A percentile compares a stretch with the other conserved stretches of the same genome.
Evolutionary conservation across 1,139 yeast genomes (phyloP).

Genomic region (Diutina rugosa): DNA sequence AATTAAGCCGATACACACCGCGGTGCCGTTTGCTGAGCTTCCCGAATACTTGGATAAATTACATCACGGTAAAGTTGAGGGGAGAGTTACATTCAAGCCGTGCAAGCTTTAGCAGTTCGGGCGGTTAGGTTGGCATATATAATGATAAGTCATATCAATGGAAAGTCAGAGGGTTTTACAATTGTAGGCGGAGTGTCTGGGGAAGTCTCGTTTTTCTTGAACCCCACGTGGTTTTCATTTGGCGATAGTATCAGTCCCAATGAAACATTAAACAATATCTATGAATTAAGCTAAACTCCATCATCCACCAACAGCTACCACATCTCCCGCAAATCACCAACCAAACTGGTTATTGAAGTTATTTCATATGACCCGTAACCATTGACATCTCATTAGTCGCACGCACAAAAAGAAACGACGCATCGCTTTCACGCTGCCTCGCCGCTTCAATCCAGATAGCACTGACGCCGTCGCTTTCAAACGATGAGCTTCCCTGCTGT

Average conservation of each 20-base stretch:
- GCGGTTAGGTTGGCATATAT: neutral
- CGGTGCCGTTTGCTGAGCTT: conserved; percentile 21
- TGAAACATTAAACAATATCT: neutral
- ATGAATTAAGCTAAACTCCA: too few species aligned
- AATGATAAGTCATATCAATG: too few species aligned
- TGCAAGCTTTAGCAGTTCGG: neutral
- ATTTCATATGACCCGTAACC: neutral
- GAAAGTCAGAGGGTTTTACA: too few species aligned
- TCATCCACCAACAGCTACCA: too few species aligned
- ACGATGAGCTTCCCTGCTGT: conserved; percentile 67
- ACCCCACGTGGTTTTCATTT: neutral
- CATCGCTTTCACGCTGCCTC: neutral
- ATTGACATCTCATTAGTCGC: neutral
- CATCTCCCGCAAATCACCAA: too few species aligned
- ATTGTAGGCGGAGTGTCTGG: neutral
- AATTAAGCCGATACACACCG: conserved; percentile 23
- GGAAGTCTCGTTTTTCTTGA: neutral
- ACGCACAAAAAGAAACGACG: neutral
- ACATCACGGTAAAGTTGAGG: conserved; percentile 25
- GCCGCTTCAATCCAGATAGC: neutral
- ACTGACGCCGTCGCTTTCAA: neutral
- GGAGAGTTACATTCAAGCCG: conserved; percentile 33
- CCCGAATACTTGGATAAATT: conserved; percentile 24
- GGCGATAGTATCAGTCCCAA: neutral
- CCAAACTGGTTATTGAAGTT: neutral